phyloP scores from a whole-genome alignment of 257 asterid species.

The Penstemon newberryi region DNA sequence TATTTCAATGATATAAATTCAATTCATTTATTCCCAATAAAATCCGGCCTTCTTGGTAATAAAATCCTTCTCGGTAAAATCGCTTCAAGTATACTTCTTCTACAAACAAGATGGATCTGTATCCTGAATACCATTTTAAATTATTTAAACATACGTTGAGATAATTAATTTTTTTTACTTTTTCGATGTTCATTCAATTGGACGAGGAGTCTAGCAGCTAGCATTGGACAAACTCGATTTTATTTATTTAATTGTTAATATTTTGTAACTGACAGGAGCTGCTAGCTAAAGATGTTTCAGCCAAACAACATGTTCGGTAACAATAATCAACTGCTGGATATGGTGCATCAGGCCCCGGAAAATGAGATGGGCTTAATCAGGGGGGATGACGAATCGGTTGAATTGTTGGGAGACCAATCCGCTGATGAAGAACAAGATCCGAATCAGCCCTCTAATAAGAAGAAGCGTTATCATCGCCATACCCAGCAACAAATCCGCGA shows the following conservation, averaged over 20 bases:
- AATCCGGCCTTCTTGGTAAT: no score
- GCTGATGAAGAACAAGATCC: constrained; percentile 67
- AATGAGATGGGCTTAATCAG: constrained; percentile 52
- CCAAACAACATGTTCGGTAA: constrained; percentile 57
- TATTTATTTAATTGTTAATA: neutral
- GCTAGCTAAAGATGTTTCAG: constrained; percentile 51
- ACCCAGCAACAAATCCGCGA: constrained; percentile 69
- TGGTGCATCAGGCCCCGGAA: constrained; percentile 55
- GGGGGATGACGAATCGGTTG: constrained; percentile 65
- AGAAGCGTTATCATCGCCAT: constrained; percentile 79
- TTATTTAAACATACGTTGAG: neutral
- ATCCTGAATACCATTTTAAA: neutral
- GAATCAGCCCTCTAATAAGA: constrained; percentile 62
- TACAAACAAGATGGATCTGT: neutral
- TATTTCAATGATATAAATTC: no score
- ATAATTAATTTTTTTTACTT: neutral
- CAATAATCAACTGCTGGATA: constrained; percentile 59
- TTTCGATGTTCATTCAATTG: constrained; percentile 18
- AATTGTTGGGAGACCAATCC: constrained; percentile 59
- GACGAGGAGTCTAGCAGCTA: constrained; percentile 12
- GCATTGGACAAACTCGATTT: neutral
- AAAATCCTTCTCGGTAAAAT: constrained; percentile 18
- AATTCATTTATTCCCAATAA: no score
- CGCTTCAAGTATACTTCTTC: neutral
- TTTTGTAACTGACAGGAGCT: no score